phyloP scores from a whole-genome alignment of 2,329 filamentous ascomycete species.

The Falciphora oryzae region DNA sequence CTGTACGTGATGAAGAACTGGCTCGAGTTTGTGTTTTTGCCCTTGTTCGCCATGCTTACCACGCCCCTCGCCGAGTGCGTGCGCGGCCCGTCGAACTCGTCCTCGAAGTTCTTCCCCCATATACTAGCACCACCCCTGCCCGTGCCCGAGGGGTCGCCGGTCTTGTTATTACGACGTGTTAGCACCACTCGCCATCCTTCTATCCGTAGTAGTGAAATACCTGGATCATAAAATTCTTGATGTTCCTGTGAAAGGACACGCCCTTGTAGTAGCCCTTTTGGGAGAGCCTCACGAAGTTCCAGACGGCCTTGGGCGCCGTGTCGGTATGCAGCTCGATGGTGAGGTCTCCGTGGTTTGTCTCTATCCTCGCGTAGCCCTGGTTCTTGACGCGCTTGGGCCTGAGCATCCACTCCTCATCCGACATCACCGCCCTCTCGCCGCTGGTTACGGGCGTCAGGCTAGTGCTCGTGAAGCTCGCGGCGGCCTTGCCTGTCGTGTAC shows the following conservation, averaged over 20 bases:
- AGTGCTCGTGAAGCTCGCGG: conserved; percentile 92
- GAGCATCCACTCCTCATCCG: conserved; percentile 95
- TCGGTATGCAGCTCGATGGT: conserved; percentile 90
- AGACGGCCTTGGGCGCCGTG: conserved; percentile 85
- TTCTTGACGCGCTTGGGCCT: conserved; percentile 82
- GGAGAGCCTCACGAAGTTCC: conserved; percentile 88
- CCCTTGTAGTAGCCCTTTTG: conserved; percentile 86
- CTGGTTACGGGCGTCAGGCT: conserved; percentile 90
- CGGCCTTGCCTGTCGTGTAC: conserved; percentile 85
- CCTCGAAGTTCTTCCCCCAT: conserved; percentile 91
- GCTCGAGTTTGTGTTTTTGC: conserved; percentile 92
- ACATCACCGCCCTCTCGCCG: conserved; percentile 76
- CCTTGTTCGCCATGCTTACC: conserved; percentile 95
- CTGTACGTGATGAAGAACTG: conserved; percentile 96
- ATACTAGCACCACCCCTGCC: conserved; percentile 85
- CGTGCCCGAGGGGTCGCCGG: conserved; percentile 83
- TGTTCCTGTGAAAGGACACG: conserved; percentile 86
- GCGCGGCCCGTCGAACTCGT: conserved; percentile 86
- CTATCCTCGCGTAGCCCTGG: conserved; percentile 86
- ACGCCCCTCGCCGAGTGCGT: conserved; percentile 79
- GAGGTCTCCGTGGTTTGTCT: conserved; percentile 77
- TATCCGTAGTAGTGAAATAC: conserved; percentile 26
- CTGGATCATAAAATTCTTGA: conserved; percentile 96
- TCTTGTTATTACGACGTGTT: background rate
- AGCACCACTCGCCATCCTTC: background rate